Base-by-base conservation (phyloP, 2,329 filamentous ascomycete species). In the Acrodontium crateriforme region DNA sequence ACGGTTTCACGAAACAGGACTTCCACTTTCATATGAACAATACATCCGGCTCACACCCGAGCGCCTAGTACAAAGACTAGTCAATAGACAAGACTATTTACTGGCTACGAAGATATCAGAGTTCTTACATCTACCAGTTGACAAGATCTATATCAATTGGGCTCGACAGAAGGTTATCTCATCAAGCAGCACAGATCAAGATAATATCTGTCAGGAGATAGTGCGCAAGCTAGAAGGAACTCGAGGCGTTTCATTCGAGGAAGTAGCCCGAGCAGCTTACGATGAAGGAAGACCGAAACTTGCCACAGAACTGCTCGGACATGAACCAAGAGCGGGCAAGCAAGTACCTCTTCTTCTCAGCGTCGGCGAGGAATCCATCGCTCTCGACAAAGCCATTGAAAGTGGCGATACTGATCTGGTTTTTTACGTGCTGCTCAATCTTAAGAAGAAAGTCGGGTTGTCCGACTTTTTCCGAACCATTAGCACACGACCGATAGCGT, bases 61-160 rank as follows among this genome's bases (percentile, higher is more conserved):
- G 45, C 77, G 77, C 18, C 66, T 98, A n/a, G 74, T 95, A 27
- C 71, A 77, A 38, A 73, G 89, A 18, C 67, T 98, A 2, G 74
- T 93, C 18, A 91, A 83, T 47, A 75, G 89, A 8, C 79, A 84
- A 44, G 82, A 95, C 50, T 94, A 95, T 50, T 66, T 94, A 2
- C 67, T 98, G 3, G 87, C 89, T 0, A 69, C 98, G 12, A 78
- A 83, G 25, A 73, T 98, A 25, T 85, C 87, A 0, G 76, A 82
- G 21, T 93, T 91, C 50, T 63, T 98, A 2, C 78, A 77, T 34
- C 66, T 98, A 3, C 78, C 87, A 0, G 79, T 84, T 0, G 84
- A 91, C 52, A 73, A 75, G 29, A 92, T 98, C 34, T 93, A 94
- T 46, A 83, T 93, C 1, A 85, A 94, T 50, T 98, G 89, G 89